These are phyloP conservation scores for Leccinum rimulosum DNA, from an alignment of 768 basidiomycete species.

Conservation along the genomic window DNA sequence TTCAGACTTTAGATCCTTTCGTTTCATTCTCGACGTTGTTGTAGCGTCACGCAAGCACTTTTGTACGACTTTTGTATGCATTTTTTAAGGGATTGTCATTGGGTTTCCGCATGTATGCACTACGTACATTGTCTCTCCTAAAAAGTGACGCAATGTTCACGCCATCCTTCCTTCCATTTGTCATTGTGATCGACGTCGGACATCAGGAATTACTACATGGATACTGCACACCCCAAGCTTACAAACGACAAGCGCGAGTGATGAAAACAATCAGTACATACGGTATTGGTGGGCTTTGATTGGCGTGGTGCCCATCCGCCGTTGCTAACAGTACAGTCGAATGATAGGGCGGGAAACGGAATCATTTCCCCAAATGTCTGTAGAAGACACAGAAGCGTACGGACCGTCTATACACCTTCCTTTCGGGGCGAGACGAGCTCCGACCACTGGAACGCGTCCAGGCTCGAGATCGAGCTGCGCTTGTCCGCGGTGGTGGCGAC, in stretches of 20 bases:
- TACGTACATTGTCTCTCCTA: slow-evolving; percentile 2
- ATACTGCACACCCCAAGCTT: neutral
- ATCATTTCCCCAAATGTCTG: neutral
- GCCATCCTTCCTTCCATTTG: neutral
- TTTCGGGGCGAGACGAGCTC: slow-evolving; percentile 32
- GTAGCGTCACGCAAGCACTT: slow-evolving; percentile 18
- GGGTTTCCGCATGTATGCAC: slow-evolving; percentile 18
- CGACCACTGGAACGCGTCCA: slow-evolving; percentile 35
- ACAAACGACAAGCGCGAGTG: slow-evolving; percentile 5
- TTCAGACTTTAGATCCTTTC: slow-evolving; percentile 25
- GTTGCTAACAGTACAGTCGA: slow-evolving; percentile 8
- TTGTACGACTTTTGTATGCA: slow-evolving; percentile 17
- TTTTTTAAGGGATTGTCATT: slow-evolving; percentile 11
- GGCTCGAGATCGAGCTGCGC: slow-evolving; percentile 30
- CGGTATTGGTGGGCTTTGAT: neutral
- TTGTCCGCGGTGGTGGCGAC: slow-evolving; percentile 30
- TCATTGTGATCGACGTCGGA: neutral
- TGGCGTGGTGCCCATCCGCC: neutral
- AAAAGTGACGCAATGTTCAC: slow-evolving; percentile 1
- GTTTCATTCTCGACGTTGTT: slow-evolving; percentile 12
- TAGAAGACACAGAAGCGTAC: neutral
- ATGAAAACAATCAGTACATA: slow-evolving; percentile 8
- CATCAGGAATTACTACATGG: neutral
- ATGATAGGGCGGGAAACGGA: neutral
- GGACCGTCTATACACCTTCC: slow-evolving; percentile 18